A percentile compares a stretch with the other conserved stretches of the same genome.
Evolutionary conservation across 306 rosid species (phyloP).

Genomic region (Glycine latifolia): DNA sequence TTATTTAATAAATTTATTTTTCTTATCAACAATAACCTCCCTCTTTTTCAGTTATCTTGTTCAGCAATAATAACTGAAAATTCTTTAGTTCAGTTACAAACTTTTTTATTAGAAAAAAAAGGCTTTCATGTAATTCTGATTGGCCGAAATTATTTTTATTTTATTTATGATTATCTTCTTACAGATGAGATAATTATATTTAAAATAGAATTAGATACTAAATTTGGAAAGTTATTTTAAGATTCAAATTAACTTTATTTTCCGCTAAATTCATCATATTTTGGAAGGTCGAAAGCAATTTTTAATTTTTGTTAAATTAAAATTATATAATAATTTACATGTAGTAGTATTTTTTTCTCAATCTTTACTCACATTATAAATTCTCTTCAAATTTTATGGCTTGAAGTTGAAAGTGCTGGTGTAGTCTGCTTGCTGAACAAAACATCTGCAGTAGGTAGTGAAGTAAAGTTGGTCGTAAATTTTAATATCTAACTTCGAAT

Average conservation of each 20-base stretch:
- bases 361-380: background rate
- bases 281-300: background rate
- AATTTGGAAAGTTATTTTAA: background rate
- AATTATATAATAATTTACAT: background rate
- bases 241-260: no score
- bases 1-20: no score
- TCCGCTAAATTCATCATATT: no score
- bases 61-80: background rate
- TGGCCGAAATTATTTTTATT: no score
- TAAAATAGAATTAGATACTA: no score
- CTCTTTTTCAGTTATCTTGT: no score
- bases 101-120: background rate
- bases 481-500: conserved; percentile 19
- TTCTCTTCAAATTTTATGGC: background rate
- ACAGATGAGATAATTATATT: no score
- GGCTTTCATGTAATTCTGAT: no score
- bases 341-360: background rate
- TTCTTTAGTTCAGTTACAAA: background rate
- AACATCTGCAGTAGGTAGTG: conserved; percentile 8
- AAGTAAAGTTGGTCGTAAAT: conserved; percentile 32
- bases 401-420: background rate
- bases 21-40: no score
- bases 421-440: background rate
- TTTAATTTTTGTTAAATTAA: background rate
- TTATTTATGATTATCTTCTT: no score